These are phyloP conservation scores for Scolecobasidium constrictum DNA, from an alignment of 2,329 filamentous ascomycete species.

Conservation along the genomic window DNA sequence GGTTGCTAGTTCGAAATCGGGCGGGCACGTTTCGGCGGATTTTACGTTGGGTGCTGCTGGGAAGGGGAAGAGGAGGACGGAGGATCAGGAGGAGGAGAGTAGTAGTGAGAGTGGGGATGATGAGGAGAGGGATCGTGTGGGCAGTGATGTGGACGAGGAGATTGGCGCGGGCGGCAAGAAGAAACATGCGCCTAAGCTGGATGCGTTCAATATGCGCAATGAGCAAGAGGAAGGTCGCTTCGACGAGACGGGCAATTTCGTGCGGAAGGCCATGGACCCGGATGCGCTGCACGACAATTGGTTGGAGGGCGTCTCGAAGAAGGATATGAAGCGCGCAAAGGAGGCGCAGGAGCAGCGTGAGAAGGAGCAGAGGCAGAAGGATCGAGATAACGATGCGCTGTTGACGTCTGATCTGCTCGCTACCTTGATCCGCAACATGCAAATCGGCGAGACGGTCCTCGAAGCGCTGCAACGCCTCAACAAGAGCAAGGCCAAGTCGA, in stretches of 20 bases:
- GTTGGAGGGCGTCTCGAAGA: slow-evolving; percentile 87
- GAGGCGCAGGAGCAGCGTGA: slow-evolving; percentile 82
- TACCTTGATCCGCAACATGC: slow-evolving; percentile 60
- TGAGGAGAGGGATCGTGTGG: slow-evolving; percentile 56
- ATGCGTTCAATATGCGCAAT: slow-evolving; percentile 86
- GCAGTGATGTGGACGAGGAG: slow-evolving; percentile 66
- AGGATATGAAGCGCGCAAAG: slow-evolving; percentile 79
- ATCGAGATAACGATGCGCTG: slow-evolving; percentile 63
- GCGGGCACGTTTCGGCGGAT: slow-evolving; percentile 52
- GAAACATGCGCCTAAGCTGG: slow-evolving; percentile 83
- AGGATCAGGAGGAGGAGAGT: slow-evolving; percentile 48
- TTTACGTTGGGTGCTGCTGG: slow-evolving; percentile 41
- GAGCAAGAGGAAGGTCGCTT: slow-evolving; percentile 92
- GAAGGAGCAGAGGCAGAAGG: slow-evolving; percentile 59
- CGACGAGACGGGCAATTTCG: slow-evolving; percentile 82
- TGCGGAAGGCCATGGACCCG: slow-evolving; percentile 79
- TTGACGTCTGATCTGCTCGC: slow-evolving; percentile 64
- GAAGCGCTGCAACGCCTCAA: slow-evolving; percentile 79
- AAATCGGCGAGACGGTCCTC: slow-evolving; percentile 73
- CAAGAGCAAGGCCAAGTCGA: slow-evolving; percentile 41
- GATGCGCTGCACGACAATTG: slow-evolving; percentile 86
- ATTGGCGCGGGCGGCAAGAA: slow-evolving; percentile 85
- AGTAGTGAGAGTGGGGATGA: slow-evolving; percentile 50
- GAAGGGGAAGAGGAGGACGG: slow-evolving; percentile 39
- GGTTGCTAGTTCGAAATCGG: slow-evolving; percentile 60